Conservation (phyloP, 2,329 filamentous ascomycete species). For the Phialocephala subalpina region DNA sequence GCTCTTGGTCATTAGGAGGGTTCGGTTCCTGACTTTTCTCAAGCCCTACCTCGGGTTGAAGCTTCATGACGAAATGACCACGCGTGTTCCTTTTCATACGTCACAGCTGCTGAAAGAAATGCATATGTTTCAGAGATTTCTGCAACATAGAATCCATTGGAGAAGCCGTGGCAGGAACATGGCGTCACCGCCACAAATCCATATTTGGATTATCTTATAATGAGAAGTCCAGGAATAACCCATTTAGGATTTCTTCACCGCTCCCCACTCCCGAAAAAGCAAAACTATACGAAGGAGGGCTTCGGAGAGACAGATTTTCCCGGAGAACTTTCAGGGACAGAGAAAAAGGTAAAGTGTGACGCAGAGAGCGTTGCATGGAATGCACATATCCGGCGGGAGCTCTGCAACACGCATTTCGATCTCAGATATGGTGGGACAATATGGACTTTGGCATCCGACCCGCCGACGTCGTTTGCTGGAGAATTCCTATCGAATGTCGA, state of each 20-base stretch:
- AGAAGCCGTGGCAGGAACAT: slow-evolving; percentile 1
- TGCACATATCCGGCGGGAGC: slow-evolving; percentile 34
- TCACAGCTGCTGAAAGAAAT: slow-evolving; percentile 14
- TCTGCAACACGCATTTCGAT: slow-evolving; percentile 33
- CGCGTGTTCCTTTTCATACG: slow-evolving; percentile 1
- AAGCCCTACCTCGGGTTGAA: slow-evolving; percentile 1
- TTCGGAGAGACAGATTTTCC: neutral
- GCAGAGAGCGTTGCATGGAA: slow-evolving; percentile 25
- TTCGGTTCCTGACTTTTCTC: neutral
- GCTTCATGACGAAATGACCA: slow-evolving; percentile 4
- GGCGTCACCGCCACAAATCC: slow-evolving; percentile 25
- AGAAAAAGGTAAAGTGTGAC: slow-evolving; percentile 13
- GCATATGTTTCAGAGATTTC: slow-evolving; percentile 20
- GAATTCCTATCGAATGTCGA: slow-evolving; percentile 7
- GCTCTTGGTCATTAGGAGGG: neutral
- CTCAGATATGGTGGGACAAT: slow-evolving; percentile 31
- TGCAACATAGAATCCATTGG: slow-evolving; percentile 18
- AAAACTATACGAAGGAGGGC: slow-evolving; percentile 7
- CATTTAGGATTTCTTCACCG: slow-evolving; percentile 26
- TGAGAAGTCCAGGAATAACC: slow-evolving; percentile 8
- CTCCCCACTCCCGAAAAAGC: slow-evolving; percentile 14
- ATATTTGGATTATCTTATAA: slow-evolving; percentile 23
- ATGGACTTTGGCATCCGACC: slow-evolving; percentile 11
- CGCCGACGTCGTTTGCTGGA: slow-evolving; percentile 22
- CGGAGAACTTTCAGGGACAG: slow-evolving; percentile 15